Base-by-base conservation (phyloP, 1,284 basidiomycete species). In the Ceratobasidium sp. region DNA sequence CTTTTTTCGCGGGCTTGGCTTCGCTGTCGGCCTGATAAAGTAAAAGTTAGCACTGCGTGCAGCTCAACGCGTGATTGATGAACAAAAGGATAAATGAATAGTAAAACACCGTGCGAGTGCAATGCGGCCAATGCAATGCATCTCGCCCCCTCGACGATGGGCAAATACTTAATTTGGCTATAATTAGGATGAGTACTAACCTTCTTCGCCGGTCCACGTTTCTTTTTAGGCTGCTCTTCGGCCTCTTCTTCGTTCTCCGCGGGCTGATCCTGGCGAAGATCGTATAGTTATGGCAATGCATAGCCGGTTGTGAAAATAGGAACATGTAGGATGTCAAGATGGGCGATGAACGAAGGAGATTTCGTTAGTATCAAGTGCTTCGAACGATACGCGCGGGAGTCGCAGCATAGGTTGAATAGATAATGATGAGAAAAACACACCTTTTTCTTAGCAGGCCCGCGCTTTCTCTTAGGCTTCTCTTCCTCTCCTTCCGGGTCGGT, bases 391-490 rank as follows among this genome's bases (percentile, higher is more conserved):
- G 53, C n/a, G 53, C 6, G n/a, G 10, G 53, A 56, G n/a, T 56
- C 9, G 53, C 53, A 7, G 51, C 51, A 53, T 20, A 53, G 51
- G 51, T n/a, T 53, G 13, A n/a, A 18, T 6, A 39, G 3, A 28
- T 23, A 13, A 39, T 12, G 23, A 26, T 9, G 55, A 23, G 13
- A 15, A 76, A 7, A 40, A 46, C 75, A 23, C 15, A 64, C 78
- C 49, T 79, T 81, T 15, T 51, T 53, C 79, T 83, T 83, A 20
- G 80, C 60, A 3, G 81, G 78, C 42, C 77, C 69, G 49, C 81
- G 81, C 71, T 82, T 83, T 80, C 84, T 87, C 83, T 88, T 89
- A 3, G 84, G 83, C 80, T 87, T 86, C 76, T 86, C 86, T n/a
- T 85, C 85, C 26, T 71, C 79, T 1, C 84, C 80, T 28, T 82